Percentiles rank a stretch among this genome's conserved stretches.
Conservation (phyloP, 768 basidiomycete species). For the Trametes coccinea region DNA sequence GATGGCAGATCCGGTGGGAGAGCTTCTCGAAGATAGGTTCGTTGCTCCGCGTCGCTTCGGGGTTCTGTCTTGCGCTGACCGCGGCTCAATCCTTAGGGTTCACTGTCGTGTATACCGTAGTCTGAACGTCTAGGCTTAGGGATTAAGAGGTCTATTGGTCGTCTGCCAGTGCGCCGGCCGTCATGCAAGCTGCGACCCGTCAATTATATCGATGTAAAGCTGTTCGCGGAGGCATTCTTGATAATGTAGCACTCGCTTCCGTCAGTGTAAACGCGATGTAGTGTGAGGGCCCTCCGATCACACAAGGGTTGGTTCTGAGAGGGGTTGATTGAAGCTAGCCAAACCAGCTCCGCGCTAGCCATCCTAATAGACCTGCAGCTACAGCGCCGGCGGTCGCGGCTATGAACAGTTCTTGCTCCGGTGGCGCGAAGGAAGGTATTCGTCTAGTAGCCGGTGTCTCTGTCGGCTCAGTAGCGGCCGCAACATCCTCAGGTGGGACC, state of each 20-base stretch:
- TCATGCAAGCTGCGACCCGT: background rate
- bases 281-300: too few relatives aligned
- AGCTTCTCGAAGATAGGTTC: conserved; percentile 52
- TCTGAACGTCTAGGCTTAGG: conserved; percentile 30
- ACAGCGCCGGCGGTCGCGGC: conserved; percentile 26
- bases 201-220: background rate
- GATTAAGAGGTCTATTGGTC: background rate
- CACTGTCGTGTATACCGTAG: conserved; percentile 57
- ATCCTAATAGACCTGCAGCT: conserved; percentile 29
- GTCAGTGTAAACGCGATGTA: too few relatives aligned
- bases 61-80: background rate
- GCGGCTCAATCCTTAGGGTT: conserved; percentile 35
- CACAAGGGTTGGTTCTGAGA: background rate
- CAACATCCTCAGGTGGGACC: background rate
- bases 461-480: background rate
- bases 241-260: too few relatives aligned
- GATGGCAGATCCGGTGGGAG: conserved; percentile 43
- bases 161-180: background rate
- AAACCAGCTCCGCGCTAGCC: conserved; percentile 32
- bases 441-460: conserved; percentile 11
- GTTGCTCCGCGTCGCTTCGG: conserved; percentile 5
- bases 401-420: conserved; percentile 27
- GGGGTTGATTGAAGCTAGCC: conserved; percentile 20
- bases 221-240: background rate
- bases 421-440: conserved; percentile 6